Evolutionary conservation across 306 rosid species (phyloP), one percentile per base, ranked within the genome.

Genomic region (Quercus agrifolia): DNA sequence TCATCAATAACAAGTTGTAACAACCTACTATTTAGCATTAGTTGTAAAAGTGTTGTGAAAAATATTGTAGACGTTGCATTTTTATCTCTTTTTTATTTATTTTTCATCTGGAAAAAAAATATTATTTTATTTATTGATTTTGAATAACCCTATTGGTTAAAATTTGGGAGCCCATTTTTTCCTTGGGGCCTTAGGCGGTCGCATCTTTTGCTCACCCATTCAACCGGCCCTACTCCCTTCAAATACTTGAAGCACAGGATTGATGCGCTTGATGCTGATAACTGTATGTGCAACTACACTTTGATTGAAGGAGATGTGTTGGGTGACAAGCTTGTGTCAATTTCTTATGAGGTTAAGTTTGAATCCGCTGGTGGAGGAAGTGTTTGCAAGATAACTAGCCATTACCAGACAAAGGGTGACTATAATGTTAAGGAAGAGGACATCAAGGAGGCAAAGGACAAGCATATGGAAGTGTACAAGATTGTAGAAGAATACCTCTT

Each of bases 181-280:
- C 0, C 23, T 21, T 21, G 23, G 23, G 23, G 23, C 23, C 23
- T 21, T 21, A 21, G 23, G 23, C 0, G 23, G 23, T 21, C 23
- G 0, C 23, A 21, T 21, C 23, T 21, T 21, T 21, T 21, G 23
- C 23, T 21, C 23, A 21, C 23, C 23, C 23, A 21, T 21, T 21
- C 23, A 21, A 0, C 23, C 23, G 23, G 0, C 23, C 23, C 23
- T 21, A 21, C 23, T 33, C 73, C 74, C 38, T 84, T 71, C 23
- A 73, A 56, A 18, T 84, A 73, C 76, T 66, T 80, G 79, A 84
- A 74, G 77, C 80, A 84, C 25, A 84, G 81, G 54, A 80, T 77
- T 17, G 87, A 77, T 20, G 52, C 18, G 20, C 41, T 81, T 54
- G 87, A 84, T 31, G 75, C 54, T 20, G 78, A 81, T 18, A 80